Evolutionary conservation across 2,329 filamentous ascomycete species (phyloP), one percentile per base, ranked within the genome.

Genomic region (Mariannaea elegans): DNA sequence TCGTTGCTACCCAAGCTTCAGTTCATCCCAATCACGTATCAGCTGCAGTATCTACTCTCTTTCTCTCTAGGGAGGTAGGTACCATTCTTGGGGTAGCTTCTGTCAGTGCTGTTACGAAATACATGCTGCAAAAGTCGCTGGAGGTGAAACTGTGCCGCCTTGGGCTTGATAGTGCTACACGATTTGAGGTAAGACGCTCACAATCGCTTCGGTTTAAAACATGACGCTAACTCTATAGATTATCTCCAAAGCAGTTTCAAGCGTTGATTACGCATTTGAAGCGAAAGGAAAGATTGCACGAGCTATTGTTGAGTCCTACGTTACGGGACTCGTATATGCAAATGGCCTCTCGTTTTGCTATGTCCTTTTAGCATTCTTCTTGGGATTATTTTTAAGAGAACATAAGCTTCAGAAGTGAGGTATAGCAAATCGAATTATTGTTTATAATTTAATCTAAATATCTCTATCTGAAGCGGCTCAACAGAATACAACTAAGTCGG

Each of bases 201-300:
- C 10, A 19, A 29, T 7, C 8, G n/a, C 3, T 16, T 3, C 9
- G 3, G 6, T 18, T 5, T 6, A 38, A 27, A 27, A 27, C 9
- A 27, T 27, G 9, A 5, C 7, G 14, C 31, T 38, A 18, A 49
- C 21, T 49, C 16, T 49, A 2, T 16, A 50, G 47, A 39, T 50
- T 24, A 50, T 50, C 14, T 50, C 47, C 9, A 50, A 50, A 29
- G 47, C 47, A 3, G 47, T 50, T 13, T 50, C 47, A 29, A 50
- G 18, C 10, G 47, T 50, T 13, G 47, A 50, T 12, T 50, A 50
- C 18, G 24, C 34, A 10, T 36, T 39, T 2, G 9, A 29, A 14
- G 47, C 34, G 2, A 50, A 50, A 24, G 47, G 34, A 3, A 39
- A 50, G n/a, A 13, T 50, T 27, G 47, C 32, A 12, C 10, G 38